Evolutionary conservation across 1,284 basidiomycete genomes (phyloP).

Genomic region (Stereum hirsutum): DNA sequence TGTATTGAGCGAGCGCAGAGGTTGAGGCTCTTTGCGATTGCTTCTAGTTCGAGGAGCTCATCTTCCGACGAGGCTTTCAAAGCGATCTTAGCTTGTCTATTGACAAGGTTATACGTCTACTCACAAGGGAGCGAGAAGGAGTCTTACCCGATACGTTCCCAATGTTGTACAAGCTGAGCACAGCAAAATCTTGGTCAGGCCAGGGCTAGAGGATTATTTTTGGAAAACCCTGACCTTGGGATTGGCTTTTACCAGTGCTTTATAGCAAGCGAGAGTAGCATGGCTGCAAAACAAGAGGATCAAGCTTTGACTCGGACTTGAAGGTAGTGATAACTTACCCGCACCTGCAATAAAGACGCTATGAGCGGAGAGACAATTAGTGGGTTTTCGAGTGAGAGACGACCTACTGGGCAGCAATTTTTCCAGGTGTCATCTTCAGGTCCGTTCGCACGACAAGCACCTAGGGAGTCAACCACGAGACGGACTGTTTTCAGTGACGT

Average conservation of each 20-base stretch:
- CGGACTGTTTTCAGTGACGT: neutral
- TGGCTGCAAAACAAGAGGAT: conserved; percentile 42
- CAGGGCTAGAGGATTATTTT: neutral
- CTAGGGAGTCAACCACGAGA: conserved; percentile 20
- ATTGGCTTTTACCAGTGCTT: conserved; percentile 64
- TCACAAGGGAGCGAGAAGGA: neutral
- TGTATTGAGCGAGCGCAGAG: conserved; percentile 82
- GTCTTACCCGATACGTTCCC: conserved; percentile 52
- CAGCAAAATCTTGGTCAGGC: conserved; percentile 16
- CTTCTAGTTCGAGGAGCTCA: conserved; percentile 73
- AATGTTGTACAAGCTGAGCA: conserved; percentile 61
- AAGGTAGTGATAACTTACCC: conserved; percentile 33
- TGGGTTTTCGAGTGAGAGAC: neutral
- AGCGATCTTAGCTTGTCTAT: conserved; percentile 88
- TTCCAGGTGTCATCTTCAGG: conserved; percentile 54
- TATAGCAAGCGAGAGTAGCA: conserved; percentile 88
- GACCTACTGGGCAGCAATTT: conserved; percentile 63
- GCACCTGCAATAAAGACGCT: conserved; percentile 29
- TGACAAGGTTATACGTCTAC: neutral
- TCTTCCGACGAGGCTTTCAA: conserved; percentile 72
- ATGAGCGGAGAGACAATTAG: neutral
- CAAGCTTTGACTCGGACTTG: neutral
- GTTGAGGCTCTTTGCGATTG: conserved; percentile 76
- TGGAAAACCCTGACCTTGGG: conserved; percentile 22
- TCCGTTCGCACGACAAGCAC: conserved; percentile 69